Base-by-base conservation (phyloP, 2,329 filamentous ascomycete genomes). In the Talaromyces amestolkiae region DNA sequence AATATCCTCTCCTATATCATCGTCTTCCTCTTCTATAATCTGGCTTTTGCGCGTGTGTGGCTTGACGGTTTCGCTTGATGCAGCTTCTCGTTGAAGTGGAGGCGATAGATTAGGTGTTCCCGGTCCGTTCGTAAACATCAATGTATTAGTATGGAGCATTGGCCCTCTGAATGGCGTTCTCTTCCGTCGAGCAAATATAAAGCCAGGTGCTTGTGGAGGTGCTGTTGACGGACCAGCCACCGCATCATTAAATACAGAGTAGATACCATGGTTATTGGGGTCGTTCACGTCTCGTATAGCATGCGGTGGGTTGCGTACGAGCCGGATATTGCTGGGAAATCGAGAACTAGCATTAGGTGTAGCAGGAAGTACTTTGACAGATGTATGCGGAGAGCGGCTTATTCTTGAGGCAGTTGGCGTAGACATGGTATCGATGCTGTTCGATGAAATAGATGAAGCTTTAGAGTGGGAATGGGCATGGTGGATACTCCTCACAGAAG, bases 281-380 rank as follows among this genome's bases (percentile, higher is more conserved):
- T 75, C 72, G 39, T 70, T 68, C 8, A 70, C 37, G n/a, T 76
- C 74, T 31, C 72, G 71, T 15, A 69, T 66, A 9, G 71, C 68
- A 63, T 71, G 70, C 24, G 72, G 71, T 35, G 74, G 68, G 17
- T 76, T 88, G 35, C 93, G 87, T 1, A 94, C 91, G 13, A 97
- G 83, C 2, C 94, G 89, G 66, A 97, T 91, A 70, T 93, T 96
- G 61, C 88, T 91, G 0, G 94, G 93, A 72, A 98, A 96, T 0
- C 86, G 81, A 17, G 84, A 82, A 2, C 85, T 80, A n/a, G 78
- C 78, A 0, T 90, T 93, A 0, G 94, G 94, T 0, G 93, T 97
- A 0, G 92, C 91, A 1, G 95, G 94, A 2, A 98, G 86, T n/a
- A 98, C 91, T 79, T 98, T 98, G 72, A 98, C 90, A 0, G 92